Conservation (phyloP, 2,329 filamentous ascomycete genomes). For the Didymella exigua region DNA sequence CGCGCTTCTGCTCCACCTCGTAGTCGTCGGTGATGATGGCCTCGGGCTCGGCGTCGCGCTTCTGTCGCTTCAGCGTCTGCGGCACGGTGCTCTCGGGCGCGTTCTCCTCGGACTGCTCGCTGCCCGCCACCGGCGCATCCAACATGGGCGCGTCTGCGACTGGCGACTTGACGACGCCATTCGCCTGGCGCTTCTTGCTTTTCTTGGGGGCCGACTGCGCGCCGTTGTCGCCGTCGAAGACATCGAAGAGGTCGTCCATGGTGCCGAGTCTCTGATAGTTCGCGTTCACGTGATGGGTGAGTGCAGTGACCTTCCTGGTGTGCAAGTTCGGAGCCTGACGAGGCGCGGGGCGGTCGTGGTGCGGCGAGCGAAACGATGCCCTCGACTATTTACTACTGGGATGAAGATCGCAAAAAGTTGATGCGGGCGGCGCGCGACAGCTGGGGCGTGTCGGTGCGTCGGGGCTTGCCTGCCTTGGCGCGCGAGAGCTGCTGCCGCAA, state of each 20-base stretch:
- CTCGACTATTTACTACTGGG: background rate
- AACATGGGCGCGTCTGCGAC: conserved; percentile 53
- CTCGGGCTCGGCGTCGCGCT: conserved; percentile 68
- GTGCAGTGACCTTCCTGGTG: conserved; percentile 6
- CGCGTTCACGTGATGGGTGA: background rate
- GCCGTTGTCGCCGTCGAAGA: conserved; percentile 48
- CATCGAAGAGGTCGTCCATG: conserved; percentile 54
- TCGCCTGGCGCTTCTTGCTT: conserved; percentile 85
- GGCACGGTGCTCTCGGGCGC: conserved; percentile 45
- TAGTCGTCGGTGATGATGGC: conserved; percentile 92
- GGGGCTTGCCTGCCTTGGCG: conserved; percentile 10
- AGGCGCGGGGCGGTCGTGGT: conserved; percentile 5
- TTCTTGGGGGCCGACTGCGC: conserved; percentile 49
- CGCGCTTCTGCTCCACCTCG: conserved; percentile 90
- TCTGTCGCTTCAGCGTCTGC: conserved; percentile 64
- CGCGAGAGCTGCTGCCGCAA: conserved; percentile 11
- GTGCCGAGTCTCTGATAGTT: background rate
- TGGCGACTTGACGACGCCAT: conserved; percentile 71
- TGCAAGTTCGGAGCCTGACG: conserved; percentile 1
- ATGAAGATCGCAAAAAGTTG: conserved; percentile 15
- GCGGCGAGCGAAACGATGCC: background rate
- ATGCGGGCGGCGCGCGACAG: background rate
- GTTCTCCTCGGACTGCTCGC: conserved; percentile 31
- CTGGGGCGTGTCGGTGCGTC: conserved; percentile 5
- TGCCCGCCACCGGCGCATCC: conserved; percentile 43